Base-by-base conservation (phyloP, 2,329 filamentous ascomycete species). In the Phaeosphaeria sp. region DNA sequence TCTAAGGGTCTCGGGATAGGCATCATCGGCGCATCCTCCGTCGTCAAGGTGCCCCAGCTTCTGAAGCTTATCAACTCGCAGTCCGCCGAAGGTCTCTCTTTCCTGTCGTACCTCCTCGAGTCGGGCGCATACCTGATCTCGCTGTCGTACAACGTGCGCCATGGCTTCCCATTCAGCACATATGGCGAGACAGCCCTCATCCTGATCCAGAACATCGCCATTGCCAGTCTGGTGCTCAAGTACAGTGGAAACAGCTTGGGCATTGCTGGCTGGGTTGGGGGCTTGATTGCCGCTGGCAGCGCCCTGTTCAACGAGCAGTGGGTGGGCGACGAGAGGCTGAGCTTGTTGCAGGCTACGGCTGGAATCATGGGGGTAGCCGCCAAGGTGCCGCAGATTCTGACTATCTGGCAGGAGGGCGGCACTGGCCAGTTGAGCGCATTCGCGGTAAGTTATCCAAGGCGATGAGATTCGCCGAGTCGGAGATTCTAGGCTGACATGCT, bases 31-130 rank as follows among this genome's bases (percentile, higher is more conserved):
- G 92, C 93, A 52, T 93, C 91, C 25, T 89, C 91, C 53, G 88
- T 98, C 69, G 93, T 99, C 82, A 99, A 99, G 82, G 88, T 99
- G 24, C 95, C 95, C 0, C 95, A 99, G 83, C 94, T 99, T 75
- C 79, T 97, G 77, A 99, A 99, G 83, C 88, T 99, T 51, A 80
- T 95, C 72, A 84, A 84, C 73, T 93, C 92, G 48, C 86, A 88
- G 71, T 97, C 92, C 49, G 88, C 93, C 25, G 86, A 87, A 45
- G 95, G 95, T 68, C 86, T 99, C 60, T 92, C 89, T 49, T 96
- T 98, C 80, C 85, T 96, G 45, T 91, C 91, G 30, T 98, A 97
- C 82, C 84, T 95, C 33, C 91, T 99, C 75, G 95, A 99, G 82
- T 97, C 93, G 8, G 84, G 87, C 55, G 88, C 90, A 57, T 94